Percentiles rank a stretch among this genome's conserved stretches.
Evolutionary conservation across 2,329 filamentous ascomycete species (phyloP).

Genomic region (Teratosphaeria destructans): DNA sequence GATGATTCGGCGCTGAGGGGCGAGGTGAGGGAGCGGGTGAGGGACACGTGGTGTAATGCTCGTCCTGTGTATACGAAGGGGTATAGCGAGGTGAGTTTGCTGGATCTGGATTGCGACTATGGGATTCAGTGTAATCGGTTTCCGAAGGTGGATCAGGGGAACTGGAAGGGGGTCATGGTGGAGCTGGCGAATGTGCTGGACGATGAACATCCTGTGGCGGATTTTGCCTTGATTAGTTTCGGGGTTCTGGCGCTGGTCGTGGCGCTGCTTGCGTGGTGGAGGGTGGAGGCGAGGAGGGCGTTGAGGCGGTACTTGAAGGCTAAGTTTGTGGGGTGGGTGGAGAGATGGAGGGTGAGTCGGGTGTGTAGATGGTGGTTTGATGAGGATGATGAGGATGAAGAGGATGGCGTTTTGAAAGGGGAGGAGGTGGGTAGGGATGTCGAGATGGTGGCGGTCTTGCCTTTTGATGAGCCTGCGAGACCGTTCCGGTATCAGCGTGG

Average conservation of each 20-base stretch:
- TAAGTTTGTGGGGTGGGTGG: background rate
- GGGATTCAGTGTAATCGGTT: background rate
- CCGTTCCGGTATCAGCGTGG: background rate
- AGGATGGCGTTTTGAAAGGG: background rate
- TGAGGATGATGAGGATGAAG: background rate
- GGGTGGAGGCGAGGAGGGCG: background rate
- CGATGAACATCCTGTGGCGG: background rate
- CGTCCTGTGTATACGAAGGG: conserved; percentile 12
- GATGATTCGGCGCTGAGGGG: background rate
- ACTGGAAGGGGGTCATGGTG: background rate
- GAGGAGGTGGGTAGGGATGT: background rate
- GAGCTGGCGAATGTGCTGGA: background rate
- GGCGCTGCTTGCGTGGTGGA: background rate
- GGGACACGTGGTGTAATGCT: background rate
- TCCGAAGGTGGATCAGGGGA: background rate
- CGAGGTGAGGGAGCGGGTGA: background rate
- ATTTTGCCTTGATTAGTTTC: background rate
- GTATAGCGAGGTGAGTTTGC: background rate
- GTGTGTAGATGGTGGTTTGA: background rate
- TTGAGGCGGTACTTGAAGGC: background rate
- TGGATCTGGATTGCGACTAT: background rate
- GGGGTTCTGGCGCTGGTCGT: background rate
- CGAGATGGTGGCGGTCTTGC: background rate
- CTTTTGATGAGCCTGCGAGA: background rate
- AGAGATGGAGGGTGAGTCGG: background rate